Conservation (phyloP, 345 rosid species). For the Aethionema arabicum region DNA sequence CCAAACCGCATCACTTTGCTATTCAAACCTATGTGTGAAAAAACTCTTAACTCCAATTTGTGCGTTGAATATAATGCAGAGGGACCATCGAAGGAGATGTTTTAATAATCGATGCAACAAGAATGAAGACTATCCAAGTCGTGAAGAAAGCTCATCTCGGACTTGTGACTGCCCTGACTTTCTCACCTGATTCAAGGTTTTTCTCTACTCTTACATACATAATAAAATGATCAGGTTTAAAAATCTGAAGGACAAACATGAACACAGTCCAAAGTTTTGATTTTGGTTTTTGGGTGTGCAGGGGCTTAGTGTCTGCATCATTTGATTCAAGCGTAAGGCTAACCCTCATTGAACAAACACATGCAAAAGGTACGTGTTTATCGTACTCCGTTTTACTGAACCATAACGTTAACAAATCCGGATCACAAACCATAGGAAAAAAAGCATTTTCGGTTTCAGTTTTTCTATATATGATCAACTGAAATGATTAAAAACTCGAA, state of each 20-base stretch:
- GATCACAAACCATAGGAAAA: too few relatives aligned
- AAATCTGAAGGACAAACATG: neutral
- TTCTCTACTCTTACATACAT: conserved; percentile 9
- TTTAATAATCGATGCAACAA: conserved; percentile 50
- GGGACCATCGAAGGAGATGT: conserved; percentile 77
- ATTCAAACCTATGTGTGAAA: too few relatives aligned
- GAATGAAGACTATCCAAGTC: conserved; percentile 42
- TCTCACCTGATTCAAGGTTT: conserved; percentile 91
- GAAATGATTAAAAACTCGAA: too few relatives aligned
- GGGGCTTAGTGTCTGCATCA: conserved; percentile 81
- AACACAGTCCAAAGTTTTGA: conserved; percentile 7
- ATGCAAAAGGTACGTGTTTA: conserved; percentile 26
- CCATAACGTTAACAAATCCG: too few relatives aligned
- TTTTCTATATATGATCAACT: too few relatives aligned
- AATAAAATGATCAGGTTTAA: neutral
- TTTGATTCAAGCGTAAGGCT: conserved; percentile 91
- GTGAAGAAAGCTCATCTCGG: conserved; percentile 82
- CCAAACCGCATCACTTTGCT: neutral
- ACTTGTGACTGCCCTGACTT: conserved; percentile 73
- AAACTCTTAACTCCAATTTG: too few relatives aligned
- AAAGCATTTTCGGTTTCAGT: too few relatives aligned
- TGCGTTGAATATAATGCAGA: conserved; percentile 39
- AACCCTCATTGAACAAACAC: conserved; percentile 43
- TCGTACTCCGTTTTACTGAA: neutral
- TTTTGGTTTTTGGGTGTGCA: conserved; percentile 35